phyloP scores from a whole-genome alignment of 2,329 filamentous ascomycete species.

The Penicillium psychrosexuale region DNA sequence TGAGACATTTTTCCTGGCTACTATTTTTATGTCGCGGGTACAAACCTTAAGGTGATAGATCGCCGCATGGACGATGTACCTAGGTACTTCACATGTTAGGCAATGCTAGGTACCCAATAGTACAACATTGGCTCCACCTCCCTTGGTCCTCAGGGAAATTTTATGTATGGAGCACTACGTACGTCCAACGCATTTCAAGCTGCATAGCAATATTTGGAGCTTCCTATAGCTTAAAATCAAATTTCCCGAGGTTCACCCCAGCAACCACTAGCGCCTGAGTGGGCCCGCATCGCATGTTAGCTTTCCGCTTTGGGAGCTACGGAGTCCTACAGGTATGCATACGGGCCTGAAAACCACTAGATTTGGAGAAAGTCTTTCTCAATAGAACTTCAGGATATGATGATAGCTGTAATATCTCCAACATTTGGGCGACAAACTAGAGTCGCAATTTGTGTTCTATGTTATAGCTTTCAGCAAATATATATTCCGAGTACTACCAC shows the following conservation, averaged over 20 bases:
- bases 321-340: neutral
- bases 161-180: neutral
- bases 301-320: conserved; percentile 6
- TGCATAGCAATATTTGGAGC: neutral
- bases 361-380: neutral
- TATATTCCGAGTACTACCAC: neutral
- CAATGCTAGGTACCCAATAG: conserved; percentile 11
- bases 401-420: neutral
- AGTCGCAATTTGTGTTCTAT: neutral
- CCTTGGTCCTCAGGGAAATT: neutral
- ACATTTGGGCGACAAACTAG: neutral
- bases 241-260: conserved; percentile 4
- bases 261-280: conserved; percentile 5
- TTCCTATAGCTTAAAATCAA: neutral
- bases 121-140: conserved; percentile 13
- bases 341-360: neutral
- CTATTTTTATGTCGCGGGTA: conserved; percentile 19
- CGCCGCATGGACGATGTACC: conserved; percentile 23
- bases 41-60: conserved; percentile 15
- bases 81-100: conserved; percentile 8
- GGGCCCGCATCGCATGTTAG: conserved; percentile 10
- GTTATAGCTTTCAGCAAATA: neutral
- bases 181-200: neutral
- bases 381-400: neutral
- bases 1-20: conserved; percentile 22